A percentile compares a stretch with the other conserved stretches of the same genome.
Conservation (phyloP, 2,329 filamentous ascomycete genomes). For the Coleophoma cylindrospora region DNA sequence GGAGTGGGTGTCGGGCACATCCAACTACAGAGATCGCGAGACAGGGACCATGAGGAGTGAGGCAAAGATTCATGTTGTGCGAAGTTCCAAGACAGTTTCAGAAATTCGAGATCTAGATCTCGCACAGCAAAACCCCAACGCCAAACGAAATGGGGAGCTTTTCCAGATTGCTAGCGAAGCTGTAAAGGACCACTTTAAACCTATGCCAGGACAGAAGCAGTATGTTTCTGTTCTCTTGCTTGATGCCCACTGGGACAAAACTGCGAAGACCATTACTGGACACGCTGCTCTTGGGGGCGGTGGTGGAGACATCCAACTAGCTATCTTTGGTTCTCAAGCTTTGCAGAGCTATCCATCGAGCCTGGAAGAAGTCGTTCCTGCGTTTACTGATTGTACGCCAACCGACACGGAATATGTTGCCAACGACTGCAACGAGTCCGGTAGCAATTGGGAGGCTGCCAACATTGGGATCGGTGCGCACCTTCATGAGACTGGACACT, state of each 20-base stretch:
- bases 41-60: constrained; percentile 78
- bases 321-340: constrained; percentile 88
- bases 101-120: constrained; percentile 75
- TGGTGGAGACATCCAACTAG: constrained; percentile 70
- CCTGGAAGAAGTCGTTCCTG: constrained; percentile 84
- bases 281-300: constrained; percentile 82
- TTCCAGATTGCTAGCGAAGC: constrained; percentile 75
- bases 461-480: constrained; percentile 93
- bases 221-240: constrained; percentile 85
- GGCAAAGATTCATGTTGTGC: constrained; percentile 82
- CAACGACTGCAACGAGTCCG: constrained; percentile 82
- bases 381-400: constrained; percentile 85
- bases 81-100: constrained; percentile 75
- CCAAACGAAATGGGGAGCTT: constrained; percentile 66
- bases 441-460: constrained; percentile 92
- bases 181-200: constrained; percentile 71
- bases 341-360: constrained; percentile 86
- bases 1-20: constrained; percentile 82
- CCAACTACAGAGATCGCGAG: constrained; percentile 69
- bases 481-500: constrained; percentile 82
- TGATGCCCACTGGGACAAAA: constrained; percentile 82
- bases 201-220: constrained; percentile 71
- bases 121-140: constrained; percentile 71
- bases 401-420: constrained; percentile 77
- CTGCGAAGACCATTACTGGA: constrained; percentile 64